A percentile compares a stretch with the other conserved stretches of the same genome.
phyloP scores from a whole-genome alignment of 1,284 basidiomycete genomes.

The Serendipita sp. region DNA sequence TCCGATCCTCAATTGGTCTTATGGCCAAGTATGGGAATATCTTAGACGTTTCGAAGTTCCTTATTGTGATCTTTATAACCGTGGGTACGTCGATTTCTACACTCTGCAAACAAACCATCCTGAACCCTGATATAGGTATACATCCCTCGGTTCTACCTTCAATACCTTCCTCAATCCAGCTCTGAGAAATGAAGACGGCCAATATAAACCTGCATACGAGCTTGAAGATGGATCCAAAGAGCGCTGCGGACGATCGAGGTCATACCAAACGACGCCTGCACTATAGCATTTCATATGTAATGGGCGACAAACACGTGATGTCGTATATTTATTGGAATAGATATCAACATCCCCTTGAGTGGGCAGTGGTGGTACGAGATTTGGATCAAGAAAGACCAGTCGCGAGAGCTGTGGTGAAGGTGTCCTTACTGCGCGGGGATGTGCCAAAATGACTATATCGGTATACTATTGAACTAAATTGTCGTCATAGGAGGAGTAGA shows the following conservation, averaged over 20 bases:
- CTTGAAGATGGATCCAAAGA: constrained; percentile 64
- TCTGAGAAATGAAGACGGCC: constrained; percentile 24
- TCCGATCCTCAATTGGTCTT: constrained; percentile 92
- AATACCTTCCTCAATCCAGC: constrained; percentile 91
- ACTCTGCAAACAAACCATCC: neutral
- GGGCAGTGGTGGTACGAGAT: too few species aligned
- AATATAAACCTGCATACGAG: constrained; percentile 67
- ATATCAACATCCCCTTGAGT: too few species aligned
- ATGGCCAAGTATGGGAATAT: constrained; percentile 82
- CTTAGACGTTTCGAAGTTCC: constrained; percentile 60
- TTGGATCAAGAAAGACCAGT: too few species aligned
- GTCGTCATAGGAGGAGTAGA: constrained; percentile 30
- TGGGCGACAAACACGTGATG: too few species aligned
- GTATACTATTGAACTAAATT: neutral
- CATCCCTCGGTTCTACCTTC: constrained; percentile 86
- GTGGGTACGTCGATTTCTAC: constrained; percentile 45
- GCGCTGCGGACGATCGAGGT: constrained; percentile 30
- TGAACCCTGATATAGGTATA: constrained; percentile 49
- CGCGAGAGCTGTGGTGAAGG: too few species aligned
- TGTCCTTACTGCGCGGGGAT: too few species aligned
- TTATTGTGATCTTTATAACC: constrained; percentile 83
- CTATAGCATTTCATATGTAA: neutral
- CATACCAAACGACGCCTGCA: neutral
- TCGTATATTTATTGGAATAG: too few species aligned
- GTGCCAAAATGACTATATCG: too few species aligned